Base-by-base conservation (phyloP, 1,284 basidiomycete genomes). In the Thelephora terrestris region DNA sequence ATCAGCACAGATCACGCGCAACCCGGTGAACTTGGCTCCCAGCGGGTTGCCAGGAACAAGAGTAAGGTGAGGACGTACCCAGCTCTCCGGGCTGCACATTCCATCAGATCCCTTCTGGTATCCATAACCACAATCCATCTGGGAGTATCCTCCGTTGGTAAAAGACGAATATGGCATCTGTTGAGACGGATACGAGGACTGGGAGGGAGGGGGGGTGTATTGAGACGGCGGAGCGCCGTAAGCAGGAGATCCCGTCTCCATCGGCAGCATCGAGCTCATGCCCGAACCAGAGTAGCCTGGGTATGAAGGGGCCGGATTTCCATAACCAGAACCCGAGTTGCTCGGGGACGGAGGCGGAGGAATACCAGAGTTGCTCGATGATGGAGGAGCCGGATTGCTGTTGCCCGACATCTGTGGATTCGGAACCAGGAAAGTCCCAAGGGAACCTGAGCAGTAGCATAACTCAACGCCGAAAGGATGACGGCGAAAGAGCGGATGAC, bases 71-170 rank as follows among this genome's bases (percentile, higher is more conserved):
- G n/a, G 12, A 60, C 73, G 53, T 55, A 82, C 79, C 81, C 81
- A 84, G 47, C 73, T 71, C 61, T 74, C 60, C 20, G 67, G 55
- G 25, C 63, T 51, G 61, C 81, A 85, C 42, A 65, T 71, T 25
- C 78, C 79, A 60, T 81, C 74, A 23, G 61, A 66, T 45, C 57
- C 61, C 65, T 81, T 81, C 46, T 64, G 56, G 55, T 78, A 79
- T 21, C 81, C 81, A 58, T 85, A 85, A 47, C 81, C 81, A 60
- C 81, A 85, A 53, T 73, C 64, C 63, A 84, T 64, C 61, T 70
- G 75, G 60, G 69, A 69, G 64, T 83, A 84, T 32, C 80, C 81
- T 48, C 80, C 81, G 36, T 59, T 57, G 63, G 65, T 67, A 66
- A 80, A 81, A 27, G 71, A 70, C 9, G 71, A 69, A 56, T 82